Base-by-base conservation (phyloP, 192 early-diverging fungal genomes). In the Coemansia biformis region DNA sequence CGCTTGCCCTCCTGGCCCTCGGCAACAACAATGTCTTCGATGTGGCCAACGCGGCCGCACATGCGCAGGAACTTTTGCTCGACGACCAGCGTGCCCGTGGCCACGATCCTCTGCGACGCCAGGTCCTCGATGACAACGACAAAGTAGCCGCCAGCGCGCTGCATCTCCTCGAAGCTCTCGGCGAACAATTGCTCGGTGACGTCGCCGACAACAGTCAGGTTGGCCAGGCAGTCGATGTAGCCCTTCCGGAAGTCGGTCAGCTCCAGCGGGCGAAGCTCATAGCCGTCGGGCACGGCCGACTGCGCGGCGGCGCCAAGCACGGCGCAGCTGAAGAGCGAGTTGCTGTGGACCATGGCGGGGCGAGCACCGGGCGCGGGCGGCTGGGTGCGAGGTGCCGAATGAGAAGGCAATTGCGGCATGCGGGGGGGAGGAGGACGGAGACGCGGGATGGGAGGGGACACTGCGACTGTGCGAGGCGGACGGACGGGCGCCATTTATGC, bases 21-120 rank as follows among this genome's bases (percentile, higher is more conserved):
- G 46, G 83, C 75, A n/a, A 89, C 85, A 13, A 86, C 87, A 51
- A 84, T 82, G 68, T 89, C 92, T 71, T 96, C 93, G 47, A 94
- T 92, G 48, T 93, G 92, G 4, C 91, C 92, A 29, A 88, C 90
- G 63, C 87, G 77, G 7, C 87, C 90, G 54, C 85, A 89, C 11
- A 61, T 57, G 46, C 89, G 83, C 22, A 93, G 63, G 40, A 97
- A 90, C 78, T 97, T 97, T 59, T 87, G 83, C 66, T 97, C 94
- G 18, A 90, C 82, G 21, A 97, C 38, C 43, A 97, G 75, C 9
- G 90, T 90, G 21, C 88, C 94, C 17, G 86, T 81, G 4, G 87
- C 94, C 13, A 92, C 89, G 26, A 95, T 81, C 26, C 43, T 46
- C 43, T 45, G 42, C n/a, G 39, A 11, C 11, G 36, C 40, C 1